Conservation (phyloP, 192 early-diverging fungal genomes). For the Entophlyctis luteolus region DNA sequence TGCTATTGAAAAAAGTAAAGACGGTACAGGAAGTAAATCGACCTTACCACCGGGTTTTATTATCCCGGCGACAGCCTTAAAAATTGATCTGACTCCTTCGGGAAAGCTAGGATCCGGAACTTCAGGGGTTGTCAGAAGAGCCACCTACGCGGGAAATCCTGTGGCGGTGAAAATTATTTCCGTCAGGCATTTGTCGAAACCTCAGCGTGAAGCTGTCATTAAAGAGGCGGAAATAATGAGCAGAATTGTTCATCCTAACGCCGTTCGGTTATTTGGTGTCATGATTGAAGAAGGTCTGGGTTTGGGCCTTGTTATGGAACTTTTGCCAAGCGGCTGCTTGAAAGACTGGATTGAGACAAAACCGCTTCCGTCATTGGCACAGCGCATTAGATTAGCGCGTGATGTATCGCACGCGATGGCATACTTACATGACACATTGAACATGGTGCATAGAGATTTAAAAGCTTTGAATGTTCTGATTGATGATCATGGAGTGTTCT, state of each 20-base stretch:
- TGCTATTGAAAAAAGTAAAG: neutral
- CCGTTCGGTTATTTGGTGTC: conserved; percentile 21
- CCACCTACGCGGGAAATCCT: neutral
- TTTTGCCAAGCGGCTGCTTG: conserved; percentile 17
- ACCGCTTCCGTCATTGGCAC: conserved; percentile 9
- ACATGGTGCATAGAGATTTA: conserved; percentile 26
- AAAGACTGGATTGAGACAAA: conserved; percentile 5
- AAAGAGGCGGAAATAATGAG: conserved; percentile 28
- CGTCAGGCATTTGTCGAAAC: conserved; percentile 17
- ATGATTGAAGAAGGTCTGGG: conserved; percentile 26
- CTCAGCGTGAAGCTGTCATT: conserved; percentile 24
- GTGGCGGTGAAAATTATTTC: conserved; percentile 25
- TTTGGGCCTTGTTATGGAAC: conserved; percentile 18
- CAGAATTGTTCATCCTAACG: conserved; percentile 23
- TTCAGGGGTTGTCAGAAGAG: conserved; percentile 12
- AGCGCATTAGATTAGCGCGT: conserved; percentile 12
- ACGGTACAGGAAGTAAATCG: conserved; percentile 1
- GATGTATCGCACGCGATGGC: conserved; percentile 23
- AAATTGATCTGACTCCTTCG: conserved; percentile 17
- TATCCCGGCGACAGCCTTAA: conserved; percentile 18
- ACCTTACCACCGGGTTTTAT: conserved; percentile 22
- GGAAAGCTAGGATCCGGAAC: conserved; percentile 23
- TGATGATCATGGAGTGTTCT: conserved; percentile 20
- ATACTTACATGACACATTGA: conserved; percentile 22
- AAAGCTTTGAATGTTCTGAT: conserved; percentile 19